Percentiles rank a stretch among this genome's conserved stretches.
phyloP scores from a whole-genome alignment of 2,329 filamentous ascomycete genomes.

The Hypoxylon sp. region DNA sequence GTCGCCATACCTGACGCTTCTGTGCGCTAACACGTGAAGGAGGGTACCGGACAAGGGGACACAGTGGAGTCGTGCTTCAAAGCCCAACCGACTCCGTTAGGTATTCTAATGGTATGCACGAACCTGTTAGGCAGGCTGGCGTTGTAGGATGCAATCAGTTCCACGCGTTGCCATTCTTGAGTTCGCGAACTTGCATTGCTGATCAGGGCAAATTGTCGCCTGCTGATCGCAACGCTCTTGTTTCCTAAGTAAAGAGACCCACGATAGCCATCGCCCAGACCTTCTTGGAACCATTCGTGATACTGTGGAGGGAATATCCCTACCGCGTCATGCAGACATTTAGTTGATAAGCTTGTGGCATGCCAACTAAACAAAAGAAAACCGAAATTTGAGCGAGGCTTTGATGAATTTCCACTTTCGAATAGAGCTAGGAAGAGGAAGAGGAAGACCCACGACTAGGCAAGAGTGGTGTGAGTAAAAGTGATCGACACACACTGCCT shows the following conservation, averaged over 20 bases:
- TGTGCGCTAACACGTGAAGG: constrained; percentile 37
- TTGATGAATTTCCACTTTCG: constrained; percentile 36
- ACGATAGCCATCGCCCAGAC: constrained; percentile 21
- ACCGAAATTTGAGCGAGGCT: constrained; percentile 38
- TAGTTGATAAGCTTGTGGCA: constrained; percentile 27
- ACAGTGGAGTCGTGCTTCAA: constrained; percentile 35
- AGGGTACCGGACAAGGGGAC: constrained; percentile 26
- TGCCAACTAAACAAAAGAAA: constrained; percentile 21
- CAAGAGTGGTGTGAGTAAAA: constrained; percentile 20
- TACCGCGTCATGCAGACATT: constrained; percentile 21
- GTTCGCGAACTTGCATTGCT: constrained; percentile 34
- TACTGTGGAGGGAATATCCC: constrained; percentile 18
- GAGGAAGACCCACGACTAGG: constrained; percentile 17
- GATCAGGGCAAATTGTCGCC: constrained; percentile 36
- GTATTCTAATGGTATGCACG: constrained; percentile 34
- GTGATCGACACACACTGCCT: constrained; percentile 25
- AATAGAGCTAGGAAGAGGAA: constrained; percentile 28
- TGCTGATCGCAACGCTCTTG: constrained; percentile 33
- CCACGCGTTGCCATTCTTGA: constrained; percentile 21
- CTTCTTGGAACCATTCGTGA: constrained; percentile 24
- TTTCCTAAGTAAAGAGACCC: constrained; percentile 34
- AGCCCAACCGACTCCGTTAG: constrained; percentile 40
- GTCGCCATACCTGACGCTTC: constrained; percentile 23
- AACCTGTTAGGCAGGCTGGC: constrained; percentile 37
- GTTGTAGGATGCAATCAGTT: constrained; percentile 27